phyloP scores from a whole-genome alignment of 2,329 filamentous ascomycete genomes.

The Cladophialophora immunda region DNA sequence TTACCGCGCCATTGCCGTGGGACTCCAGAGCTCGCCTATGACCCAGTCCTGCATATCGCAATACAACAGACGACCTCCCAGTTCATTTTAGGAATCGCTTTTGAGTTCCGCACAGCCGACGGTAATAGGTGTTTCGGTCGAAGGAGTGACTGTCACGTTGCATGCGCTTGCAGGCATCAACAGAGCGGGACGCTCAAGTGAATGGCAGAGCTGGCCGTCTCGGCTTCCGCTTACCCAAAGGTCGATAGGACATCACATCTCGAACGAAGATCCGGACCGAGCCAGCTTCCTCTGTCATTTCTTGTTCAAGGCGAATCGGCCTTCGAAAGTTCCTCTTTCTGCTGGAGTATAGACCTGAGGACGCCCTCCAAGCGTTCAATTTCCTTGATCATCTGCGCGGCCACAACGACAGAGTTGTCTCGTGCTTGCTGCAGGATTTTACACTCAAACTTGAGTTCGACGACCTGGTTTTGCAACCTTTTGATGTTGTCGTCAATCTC shows the following conservation, averaged over 20 bases:
- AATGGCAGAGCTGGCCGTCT: neutral
- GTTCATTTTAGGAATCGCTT: neutral
- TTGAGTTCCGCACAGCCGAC: neutral
- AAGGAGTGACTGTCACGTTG: neutral
- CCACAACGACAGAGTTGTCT: slow-evolving; percentile 12
- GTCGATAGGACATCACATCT: neutral
- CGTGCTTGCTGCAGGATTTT: slow-evolving; percentile 18
- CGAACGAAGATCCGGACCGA: neutral
- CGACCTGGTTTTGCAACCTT: slow-evolving; percentile 15
- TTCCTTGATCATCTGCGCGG: slow-evolving; percentile 15
- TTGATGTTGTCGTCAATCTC: slow-evolving; percentile 13
- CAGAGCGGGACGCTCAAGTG: neutral
- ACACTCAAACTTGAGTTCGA: slow-evolving; percentile 15
- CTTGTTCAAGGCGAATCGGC: slow-evolving; percentile 1
- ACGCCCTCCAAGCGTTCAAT: slow-evolving; percentile 16
- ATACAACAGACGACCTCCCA: neutral
- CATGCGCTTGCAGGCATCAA: neutral
- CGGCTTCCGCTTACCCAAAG: neutral
- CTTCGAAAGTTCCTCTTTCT: slow-evolving; percentile 12
- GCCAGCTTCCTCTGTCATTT: neutral
- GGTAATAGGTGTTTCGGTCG: neutral
- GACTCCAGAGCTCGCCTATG: neutral
- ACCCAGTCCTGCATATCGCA: slow-evolving; percentile 4
- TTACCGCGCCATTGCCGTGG: neutral
- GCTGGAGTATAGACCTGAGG: slow-evolving; percentile 8